phyloP scores from a whole-genome alignment of 352 stramenopile species.

The Globisporangium ultimum region DNA sequence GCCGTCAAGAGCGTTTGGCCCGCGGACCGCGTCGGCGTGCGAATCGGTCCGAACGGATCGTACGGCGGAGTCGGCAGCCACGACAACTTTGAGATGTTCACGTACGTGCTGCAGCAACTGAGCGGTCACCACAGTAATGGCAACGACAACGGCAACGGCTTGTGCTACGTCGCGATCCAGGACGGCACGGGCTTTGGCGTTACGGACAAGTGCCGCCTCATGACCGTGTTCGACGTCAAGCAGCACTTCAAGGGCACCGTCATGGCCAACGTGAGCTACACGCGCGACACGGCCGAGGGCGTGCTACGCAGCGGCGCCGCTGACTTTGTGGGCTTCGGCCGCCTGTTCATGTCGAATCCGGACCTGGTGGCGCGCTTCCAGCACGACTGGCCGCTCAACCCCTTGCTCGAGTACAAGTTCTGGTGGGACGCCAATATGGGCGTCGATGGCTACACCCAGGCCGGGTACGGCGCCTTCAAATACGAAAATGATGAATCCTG shows the following conservation, averaged over 20 bases:
- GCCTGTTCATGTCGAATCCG: slow-evolving; percentile 7
- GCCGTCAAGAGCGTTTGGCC: slow-evolving; percentile 11
- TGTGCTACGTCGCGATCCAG: slow-evolving; percentile 50
- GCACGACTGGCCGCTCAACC: slow-evolving; percentile 8
- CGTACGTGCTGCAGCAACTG: too few relatives aligned
- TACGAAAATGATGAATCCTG: too few relatives aligned
- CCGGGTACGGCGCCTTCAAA: too few relatives aligned
- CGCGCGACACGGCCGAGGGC: slow-evolving; percentile 3
- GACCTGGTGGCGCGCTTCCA: slow-evolving; percentile 2
- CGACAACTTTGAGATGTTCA: too few relatives aligned
- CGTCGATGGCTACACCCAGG: not conserved
- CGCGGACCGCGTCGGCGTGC: slow-evolving; percentile 11
- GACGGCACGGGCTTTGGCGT: slow-evolving; percentile 42
- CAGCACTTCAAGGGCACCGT: slow-evolving; percentile 30
- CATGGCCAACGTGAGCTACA: slow-evolving; percentile 39
- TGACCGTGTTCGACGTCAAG: slow-evolving; percentile 25
- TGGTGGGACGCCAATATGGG: slow-evolving; percentile 3
- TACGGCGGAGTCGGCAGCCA: too few relatives aligned
- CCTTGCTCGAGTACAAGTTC: not conserved
- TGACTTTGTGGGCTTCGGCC: slow-evolving; percentile 6
- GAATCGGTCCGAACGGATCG: not conserved
- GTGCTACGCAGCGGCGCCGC: slow-evolving; percentile 1
- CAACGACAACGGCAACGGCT: slow-evolving; percentile 21
- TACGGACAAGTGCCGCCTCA: slow-evolving; percentile 22
- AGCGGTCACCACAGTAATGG: not conserved